Evolutionary conservation across 192 early-diverging fungal genomes (phyloP), one percentile per base, ranked within the genome.

Genomic region (Cetraspora pellucida): DNA sequence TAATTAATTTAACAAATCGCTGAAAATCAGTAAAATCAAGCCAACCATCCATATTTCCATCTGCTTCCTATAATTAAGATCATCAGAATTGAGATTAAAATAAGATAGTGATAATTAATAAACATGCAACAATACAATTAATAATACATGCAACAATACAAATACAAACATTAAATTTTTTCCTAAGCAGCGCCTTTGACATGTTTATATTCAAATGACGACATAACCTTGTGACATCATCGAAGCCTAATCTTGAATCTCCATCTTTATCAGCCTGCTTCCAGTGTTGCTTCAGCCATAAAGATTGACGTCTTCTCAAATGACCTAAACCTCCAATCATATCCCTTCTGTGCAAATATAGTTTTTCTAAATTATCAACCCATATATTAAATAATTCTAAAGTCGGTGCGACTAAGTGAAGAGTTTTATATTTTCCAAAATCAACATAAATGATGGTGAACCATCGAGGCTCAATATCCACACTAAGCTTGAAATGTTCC

Each of bases 191-290:
- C 44, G 80, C 67, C 67, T 85, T 89, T 14, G 90, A 90, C 66
- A 93, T 81, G 37, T 85, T 78, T 55, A 93, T 85, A 63, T 93
- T 93, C n/a, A 93, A 81, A 47, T 85, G 85, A 68, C 77, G 77
- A 69, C 78, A 84, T 8, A 84, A 74, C 16, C 81, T 77, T n/a
- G 80, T 77, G 17, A 82, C 75, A 46, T 84, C 83, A 37, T 84
- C 83, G 30, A 81, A 80, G 6, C 71, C 72, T 6, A 84, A 77
- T 72, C 81, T 84, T 21, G 83, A 82, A 58, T 84, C 75, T 0
- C 77, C 81, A 55, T 84, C 74, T 60, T 84, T 84, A 63, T 84
- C 77, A n/a, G 83, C 83, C 45, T 84, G 81, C 74, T 82, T 80
- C 83, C 83, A 84, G 44, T 81, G 81, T 21, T 84, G 81, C 30